Conservation (phyloP, 1,139 yeast species). For the Magnusiomyces ingens region DNA sequence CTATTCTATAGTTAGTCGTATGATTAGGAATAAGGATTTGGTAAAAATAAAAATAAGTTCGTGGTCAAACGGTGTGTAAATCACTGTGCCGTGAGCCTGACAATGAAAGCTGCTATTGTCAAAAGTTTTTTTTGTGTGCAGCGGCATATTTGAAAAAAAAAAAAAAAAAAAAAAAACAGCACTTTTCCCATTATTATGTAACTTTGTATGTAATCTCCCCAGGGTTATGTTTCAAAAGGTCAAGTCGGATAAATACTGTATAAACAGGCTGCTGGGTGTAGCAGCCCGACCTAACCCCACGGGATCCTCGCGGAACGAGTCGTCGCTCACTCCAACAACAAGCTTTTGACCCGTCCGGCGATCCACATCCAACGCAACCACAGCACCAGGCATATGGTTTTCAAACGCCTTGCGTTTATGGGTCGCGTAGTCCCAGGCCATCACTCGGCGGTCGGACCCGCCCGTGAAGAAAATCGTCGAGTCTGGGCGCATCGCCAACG, state of each 20-base stretch:
- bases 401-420: constrained; percentile 57
- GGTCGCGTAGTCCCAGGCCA: constrained; percentile 68
- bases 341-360: constrained; percentile 33
- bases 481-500: constrained; percentile 48
- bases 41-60: too few relatives aligned
- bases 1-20: too few relatives aligned
- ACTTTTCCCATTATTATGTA: not conserved
- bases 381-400: constrained; percentile 44
- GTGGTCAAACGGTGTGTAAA: too few relatives aligned
- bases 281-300: too few relatives aligned
- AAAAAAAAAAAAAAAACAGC: not conserved
- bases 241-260: too few relatives aligned
- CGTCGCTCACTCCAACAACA: constrained; percentile 43
- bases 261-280: too few relatives aligned
- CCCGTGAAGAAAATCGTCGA: constrained; percentile 57
- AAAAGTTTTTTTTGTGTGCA: not conserved
- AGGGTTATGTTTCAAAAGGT: too few relatives aligned
- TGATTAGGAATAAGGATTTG: too few relatives aligned
- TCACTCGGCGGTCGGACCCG: constrained; percentile 72
- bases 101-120: too few relatives aligned
- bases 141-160: not conserved
- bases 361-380: constrained; percentile 45
- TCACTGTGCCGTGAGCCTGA: too few relatives aligned
- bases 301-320: constrained; percentile 25
- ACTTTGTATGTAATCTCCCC: too few relatives aligned